These are phyloP conservation scores for Calcarisporium arbuscula DNA, from an alignment of 2,329 filamentous ascomycete genomes.

Conservation along the genomic window DNA sequence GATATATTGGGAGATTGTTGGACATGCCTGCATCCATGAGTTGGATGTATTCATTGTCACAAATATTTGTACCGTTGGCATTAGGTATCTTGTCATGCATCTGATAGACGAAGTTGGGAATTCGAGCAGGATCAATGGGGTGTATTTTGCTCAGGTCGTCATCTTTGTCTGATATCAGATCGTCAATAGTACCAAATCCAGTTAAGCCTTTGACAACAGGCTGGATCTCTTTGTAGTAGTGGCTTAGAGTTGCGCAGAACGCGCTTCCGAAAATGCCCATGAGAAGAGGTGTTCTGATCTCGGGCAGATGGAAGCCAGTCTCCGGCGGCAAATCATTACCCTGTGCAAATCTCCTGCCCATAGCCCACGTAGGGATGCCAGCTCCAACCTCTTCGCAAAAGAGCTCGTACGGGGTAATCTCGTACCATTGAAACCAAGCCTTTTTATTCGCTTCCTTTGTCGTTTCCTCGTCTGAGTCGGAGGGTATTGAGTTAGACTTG, in stretches of 20 bases:
- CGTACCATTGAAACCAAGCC: slow-evolving; percentile 97
- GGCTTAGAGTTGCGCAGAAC: slow-evolving; percentile 90
- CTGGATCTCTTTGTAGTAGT: slow-evolving; percentile 93
- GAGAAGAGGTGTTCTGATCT: slow-evolving; percentile 74
- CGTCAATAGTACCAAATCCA: slow-evolving; percentile 72
- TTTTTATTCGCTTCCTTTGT: slow-evolving; percentile 46
- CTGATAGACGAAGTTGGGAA: slow-evolving; percentile 83
- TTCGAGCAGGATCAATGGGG: slow-evolving; percentile 82
- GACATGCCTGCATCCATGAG: slow-evolving; percentile 98
- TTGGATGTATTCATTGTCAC: slow-evolving; percentile 64
- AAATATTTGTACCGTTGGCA: slow-evolving; percentile 72
- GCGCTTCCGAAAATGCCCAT: slow-evolving; percentile 96
- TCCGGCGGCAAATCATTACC: slow-evolving; percentile 51
- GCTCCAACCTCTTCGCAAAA: slow-evolving; percentile 90
- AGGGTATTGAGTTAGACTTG: too few relatives aligned
- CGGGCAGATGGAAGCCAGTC: slow-evolving; percentile 67
- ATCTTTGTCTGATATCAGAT: slow-evolving; percentile 74
- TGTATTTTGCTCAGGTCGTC: slow-evolving; percentile 87
- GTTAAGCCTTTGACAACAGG: slow-evolving; percentile 69
- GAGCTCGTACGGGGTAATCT: slow-evolving; percentile 90
- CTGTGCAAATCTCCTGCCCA: slow-evolving; percentile 74
- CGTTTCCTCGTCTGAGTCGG: slow-evolving; percentile 34
- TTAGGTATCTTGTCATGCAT: slow-evolving; percentile 70
- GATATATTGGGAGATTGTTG: slow-evolving; percentile 95
- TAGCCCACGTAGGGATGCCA: slow-evolving; percentile 90